Base-by-base conservation (phyloP, 345 rosid genomes). In the Lepidium didymum region DNA sequence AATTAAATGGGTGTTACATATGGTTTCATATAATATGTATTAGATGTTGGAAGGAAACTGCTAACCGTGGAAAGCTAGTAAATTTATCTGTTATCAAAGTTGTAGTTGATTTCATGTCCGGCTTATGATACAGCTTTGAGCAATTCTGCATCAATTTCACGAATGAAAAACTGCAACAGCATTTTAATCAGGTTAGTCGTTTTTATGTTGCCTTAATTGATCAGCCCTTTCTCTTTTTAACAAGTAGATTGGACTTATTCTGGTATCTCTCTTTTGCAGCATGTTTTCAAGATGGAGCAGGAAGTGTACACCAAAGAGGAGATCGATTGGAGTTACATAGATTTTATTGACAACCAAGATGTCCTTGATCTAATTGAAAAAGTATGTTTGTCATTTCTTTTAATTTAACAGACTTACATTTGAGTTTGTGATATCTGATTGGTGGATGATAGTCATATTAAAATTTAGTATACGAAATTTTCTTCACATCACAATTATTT, bases 211-310 rank as follows among this genome's bases (percentile, higher is more conserved):
- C 16, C 42, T 54, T 14, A 51, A 34, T 53, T 13, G 16, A 46
- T 68, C 45, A 37, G 42, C 51, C 54, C 37, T 27, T 45, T 47
- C 12, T 19, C 41, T 19, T 27, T 65, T 52, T 45, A 34, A 23
- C 44, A 43, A 45, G 68, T 60, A 53, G 36, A 68, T 68, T 27
- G 9, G 42, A 53, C 37, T 60, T 61, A 61, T 53, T 61, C 33
- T 38, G 52, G 52, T 67, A 45, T 61, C 57, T 54, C 37, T 44
- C 18, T 35, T 67, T 75, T 80, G 80, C 92, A 91, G 96, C 92
- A 91, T 72, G 97, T 91, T 64, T 91, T 91, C 59, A 91, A 91
- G 79, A 91, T 84, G 96, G 97, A 91, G 79, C 97, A 91, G 77
- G 96, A 91, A 61, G 97, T 89, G 58, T 91, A 91, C 60, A 80